Conservation (phyloP, 2,329 filamentous ascomycete genomes). For the Aureobasidium lini region DNA sequence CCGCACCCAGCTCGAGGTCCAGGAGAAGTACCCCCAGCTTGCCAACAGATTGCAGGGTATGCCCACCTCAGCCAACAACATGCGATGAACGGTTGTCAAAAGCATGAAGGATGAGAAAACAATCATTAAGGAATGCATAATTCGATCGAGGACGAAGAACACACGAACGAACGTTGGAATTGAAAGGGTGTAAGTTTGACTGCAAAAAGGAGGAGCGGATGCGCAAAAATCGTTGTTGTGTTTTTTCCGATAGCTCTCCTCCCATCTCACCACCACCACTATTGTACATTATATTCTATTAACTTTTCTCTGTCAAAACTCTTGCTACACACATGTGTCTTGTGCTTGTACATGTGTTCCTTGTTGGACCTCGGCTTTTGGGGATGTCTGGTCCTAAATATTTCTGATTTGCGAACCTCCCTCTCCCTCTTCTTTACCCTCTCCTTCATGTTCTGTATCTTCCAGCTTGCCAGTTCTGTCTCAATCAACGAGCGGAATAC, state of each 20-base stretch:
- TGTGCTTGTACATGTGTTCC: too few relatives aligned
- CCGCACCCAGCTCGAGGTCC: constrained; percentile 78
- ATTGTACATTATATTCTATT: constrained; percentile 4
- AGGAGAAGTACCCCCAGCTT: constrained; percentile 48
- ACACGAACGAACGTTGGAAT: neutral
- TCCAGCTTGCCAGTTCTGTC: too few relatives aligned
- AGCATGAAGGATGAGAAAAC: neutral
- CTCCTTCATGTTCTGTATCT: too few relatives aligned
- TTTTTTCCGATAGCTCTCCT: too few relatives aligned
- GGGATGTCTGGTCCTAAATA: neutral
- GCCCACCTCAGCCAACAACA: constrained; percentile 26
- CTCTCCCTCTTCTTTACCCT: too few relatives aligned
- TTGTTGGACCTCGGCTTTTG: too few relatives aligned
- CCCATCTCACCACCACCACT: neutral
- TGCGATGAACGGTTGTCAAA: constrained; percentile 13
- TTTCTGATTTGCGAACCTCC: neutral
- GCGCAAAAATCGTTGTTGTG: neutral
- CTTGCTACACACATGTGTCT: neutral
- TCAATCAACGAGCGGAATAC: too few relatives aligned
- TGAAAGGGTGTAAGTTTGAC: neutral
- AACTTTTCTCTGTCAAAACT: neutral
- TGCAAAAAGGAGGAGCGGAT: neutral
- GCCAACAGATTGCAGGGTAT: constrained; percentile 40
- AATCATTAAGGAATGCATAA: neutral
- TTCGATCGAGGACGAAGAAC: neutral